These are phyloP conservation scores for Pestalotiopsis sp. DNA, from an alignment of 2,329 filamentous ascomycete genomes.

Conservation along the genomic window DNA sequence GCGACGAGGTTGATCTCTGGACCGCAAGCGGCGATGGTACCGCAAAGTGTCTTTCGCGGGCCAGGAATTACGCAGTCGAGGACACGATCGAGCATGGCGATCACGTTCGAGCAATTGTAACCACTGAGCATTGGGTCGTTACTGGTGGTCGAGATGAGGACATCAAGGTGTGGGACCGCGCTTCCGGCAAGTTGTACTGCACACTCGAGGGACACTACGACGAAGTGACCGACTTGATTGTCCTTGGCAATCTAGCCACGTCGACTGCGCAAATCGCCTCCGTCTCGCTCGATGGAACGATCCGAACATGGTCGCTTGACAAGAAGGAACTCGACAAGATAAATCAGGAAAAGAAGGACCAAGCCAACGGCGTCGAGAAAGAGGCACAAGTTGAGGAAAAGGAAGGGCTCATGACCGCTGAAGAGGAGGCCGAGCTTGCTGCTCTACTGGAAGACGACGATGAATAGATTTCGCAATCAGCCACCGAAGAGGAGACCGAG, in stretches of 20 bases:
- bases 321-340: constrained; percentile 58
- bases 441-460: constrained; percentile 82
- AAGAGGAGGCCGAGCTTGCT: constrained; percentile 91
- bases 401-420: constrained; percentile 71
- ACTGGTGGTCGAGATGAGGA: constrained; percentile 92
- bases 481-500: too few species aligned
- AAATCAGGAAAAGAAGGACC: constrained; percentile 52
- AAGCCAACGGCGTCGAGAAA: constrained; percentile 52
- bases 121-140: constrained; percentile 77
- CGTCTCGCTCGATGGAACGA: constrained; percentile 86
- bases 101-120: constrained; percentile 82
- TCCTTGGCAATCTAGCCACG: constrained; percentile 51
- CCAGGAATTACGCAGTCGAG: constrained; percentile 70
- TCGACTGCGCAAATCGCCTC: constrained; percentile 65
- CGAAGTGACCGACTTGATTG: constrained; percentile 80
- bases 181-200: constrained; percentile 73
- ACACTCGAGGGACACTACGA: constrained; percentile 85
- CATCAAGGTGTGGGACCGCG: constrained; percentile 83
- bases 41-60: constrained; percentile 75
- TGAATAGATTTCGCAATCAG: not conserved
- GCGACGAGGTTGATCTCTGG: constrained; percentile 76
- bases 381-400: constrained; percentile 47
- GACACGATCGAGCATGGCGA: constrained; percentile 80
- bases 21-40: constrained; percentile 92
- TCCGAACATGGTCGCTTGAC: constrained; percentile 80